These are phyloP conservation scores for Xylaria telfairii DNA, from an alignment of 495 filamentous ascomycete genomes.

Conservation along the genomic window DNA sequence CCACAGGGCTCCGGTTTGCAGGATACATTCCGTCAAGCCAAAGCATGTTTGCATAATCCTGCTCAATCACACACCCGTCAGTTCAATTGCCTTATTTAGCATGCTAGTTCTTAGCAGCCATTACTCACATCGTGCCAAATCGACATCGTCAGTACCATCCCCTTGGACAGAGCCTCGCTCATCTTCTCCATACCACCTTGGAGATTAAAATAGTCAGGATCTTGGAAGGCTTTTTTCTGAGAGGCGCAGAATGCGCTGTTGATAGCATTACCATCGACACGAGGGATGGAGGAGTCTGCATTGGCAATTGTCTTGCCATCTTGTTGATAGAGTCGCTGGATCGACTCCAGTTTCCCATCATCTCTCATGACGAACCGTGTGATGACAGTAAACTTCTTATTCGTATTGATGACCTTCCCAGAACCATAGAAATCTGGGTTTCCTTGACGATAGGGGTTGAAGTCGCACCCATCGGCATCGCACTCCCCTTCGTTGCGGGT, in stretches of 20 bases:
- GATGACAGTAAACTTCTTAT: background rate
- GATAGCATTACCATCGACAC: background rate
- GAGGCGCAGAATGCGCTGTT: background rate
- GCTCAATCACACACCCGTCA: background rate
- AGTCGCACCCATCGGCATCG: background rate
- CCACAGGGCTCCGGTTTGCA: background rate
- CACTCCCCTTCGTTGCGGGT: background rate
- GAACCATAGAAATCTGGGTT: background rate
- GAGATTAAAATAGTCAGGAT: background rate
- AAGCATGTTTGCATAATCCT: conserved; percentile 1
- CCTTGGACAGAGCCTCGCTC: background rate
- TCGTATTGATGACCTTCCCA: background rate
- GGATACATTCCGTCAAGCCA: background rate
- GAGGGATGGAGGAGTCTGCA: background rate
- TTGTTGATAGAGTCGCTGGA: background rate
- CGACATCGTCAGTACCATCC: background rate
- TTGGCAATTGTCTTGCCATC: background rate
- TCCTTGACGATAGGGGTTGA: background rate
- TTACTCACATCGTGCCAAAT: background rate
- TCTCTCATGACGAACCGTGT: background rate
- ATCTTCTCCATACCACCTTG: background rate
- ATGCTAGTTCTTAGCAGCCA: background rate
- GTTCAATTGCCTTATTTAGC: background rate
- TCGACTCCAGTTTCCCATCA: background rate
- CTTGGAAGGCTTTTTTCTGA: background rate